Base-by-base conservation (phyloP, 441 rosid species). In the Croton laevigatus region DNA sequence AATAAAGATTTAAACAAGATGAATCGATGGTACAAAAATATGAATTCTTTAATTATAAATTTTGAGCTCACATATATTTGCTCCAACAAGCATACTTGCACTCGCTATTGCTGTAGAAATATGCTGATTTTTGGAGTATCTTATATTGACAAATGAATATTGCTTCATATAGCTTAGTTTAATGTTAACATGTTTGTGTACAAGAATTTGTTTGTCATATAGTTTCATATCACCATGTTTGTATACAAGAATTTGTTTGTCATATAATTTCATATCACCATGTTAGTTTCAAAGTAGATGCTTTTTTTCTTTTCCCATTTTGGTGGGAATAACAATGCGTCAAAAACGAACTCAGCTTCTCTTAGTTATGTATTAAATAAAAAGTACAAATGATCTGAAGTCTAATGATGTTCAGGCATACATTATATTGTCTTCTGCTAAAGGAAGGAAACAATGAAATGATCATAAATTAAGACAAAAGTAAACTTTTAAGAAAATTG, bases 1-100 rank as follows among this genome's bases (percentile, higher is more conserved):
- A 76, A 68, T 91, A 79, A 13, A 16, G 1, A 6, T 49, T n/a
- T n/a, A 49, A 8, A 2, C 17, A 14, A 38, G 52, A 12, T 3
- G 20, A 68, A 23, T 60, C 32, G 32, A 16, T 37, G 0, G 42
- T 42, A 19, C 8, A 42, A 22, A 8, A 27, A n/a, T 66, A 66
- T 19, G 36, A 12, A 46, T 17, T 27, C 45, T 17, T 0, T 46
- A 3, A 10, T 1, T 16, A 20, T 66, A 51, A 67, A 37, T 38
- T 54, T 67, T 16, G 8, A 27, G n/a, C 10, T 61, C 10, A 3
- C 23, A 52, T 13, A 61, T 37, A 5, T n/a, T 17, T 37, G 19
- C 45, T 11, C 19, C 34, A 22, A 34, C 17, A 49, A 49, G 53
- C 53, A 49, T 49, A 49, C 19, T 3, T 49, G 14, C 51, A 13